These are phyloP conservation scores for Eragrostis tef DNA, from an alignment of 202 grass and related monocot genomes.

Conservation along the genomic window DNA sequence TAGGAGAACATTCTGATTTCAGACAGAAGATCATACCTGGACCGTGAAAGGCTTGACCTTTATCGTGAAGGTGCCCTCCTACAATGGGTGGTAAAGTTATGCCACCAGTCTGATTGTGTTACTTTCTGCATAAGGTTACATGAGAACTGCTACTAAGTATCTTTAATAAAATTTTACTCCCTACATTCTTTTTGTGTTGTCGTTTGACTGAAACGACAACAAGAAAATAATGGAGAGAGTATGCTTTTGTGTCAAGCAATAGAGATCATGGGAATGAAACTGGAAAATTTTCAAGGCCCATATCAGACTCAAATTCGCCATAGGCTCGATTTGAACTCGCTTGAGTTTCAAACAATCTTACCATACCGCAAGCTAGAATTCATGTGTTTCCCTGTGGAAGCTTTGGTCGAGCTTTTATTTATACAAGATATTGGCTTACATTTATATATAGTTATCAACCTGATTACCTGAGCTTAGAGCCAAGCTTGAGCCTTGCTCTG, in stretches of 20 bases:
- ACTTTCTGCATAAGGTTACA: background rate
- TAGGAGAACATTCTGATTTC: constrained; percentile 30
- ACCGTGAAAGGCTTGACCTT: background rate
- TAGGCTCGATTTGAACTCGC: background rate
- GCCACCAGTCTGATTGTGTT: background rate
- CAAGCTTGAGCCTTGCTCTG: background rate
- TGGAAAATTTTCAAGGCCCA: background rate
- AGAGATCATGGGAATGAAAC: background rate
- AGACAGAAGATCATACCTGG: background rate
- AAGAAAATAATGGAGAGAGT: too few relatives aligned
- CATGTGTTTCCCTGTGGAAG: background rate
- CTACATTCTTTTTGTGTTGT: too few relatives aligned
- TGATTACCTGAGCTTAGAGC: background rate
- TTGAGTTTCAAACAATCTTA: background rate
- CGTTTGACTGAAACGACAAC: too few relatives aligned
- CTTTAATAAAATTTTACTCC: background rate
- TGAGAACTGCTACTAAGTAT: background rate
- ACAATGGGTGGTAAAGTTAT: background rate
- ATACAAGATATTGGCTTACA: background rate
- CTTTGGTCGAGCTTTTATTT: background rate
- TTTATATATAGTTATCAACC: background rate
- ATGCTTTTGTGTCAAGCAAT: background rate
- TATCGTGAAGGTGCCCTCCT: background rate
- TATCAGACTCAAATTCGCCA: background rate
- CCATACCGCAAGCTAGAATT: background rate